Percentiles rank a stretch among this genome's conserved stretches.
Evolutionary conservation across 305 asterid species (phyloP).

Genomic region (Fraxinus sp.): DNA sequence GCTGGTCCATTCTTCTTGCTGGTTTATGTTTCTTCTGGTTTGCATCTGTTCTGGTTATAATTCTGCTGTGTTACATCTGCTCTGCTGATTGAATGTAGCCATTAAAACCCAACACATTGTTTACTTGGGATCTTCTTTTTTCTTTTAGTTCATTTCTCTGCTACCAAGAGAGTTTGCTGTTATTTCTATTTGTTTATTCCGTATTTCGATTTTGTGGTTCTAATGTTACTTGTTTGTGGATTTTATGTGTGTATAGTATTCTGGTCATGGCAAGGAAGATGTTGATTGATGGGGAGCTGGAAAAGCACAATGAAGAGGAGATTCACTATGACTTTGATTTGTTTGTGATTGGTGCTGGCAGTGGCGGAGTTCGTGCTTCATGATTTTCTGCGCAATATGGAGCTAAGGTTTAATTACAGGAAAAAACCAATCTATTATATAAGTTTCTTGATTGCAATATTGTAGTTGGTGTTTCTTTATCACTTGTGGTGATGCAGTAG

Average conservation of each 20-base stretch:
- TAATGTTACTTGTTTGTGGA: constrained; percentile 24
- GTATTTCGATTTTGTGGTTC: constrained; percentile 1
- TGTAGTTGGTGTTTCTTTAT: not conserved
- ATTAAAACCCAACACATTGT: not conserved
- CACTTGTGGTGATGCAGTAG: not conserved
- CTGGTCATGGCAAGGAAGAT: constrained; percentile 82
- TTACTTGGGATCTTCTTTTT: constrained; percentile 14
- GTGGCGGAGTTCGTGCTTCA: constrained; percentile 94
- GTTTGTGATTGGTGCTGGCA: constrained; percentile 96
- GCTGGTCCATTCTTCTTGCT: too few species aligned
- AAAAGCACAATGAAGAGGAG: constrained; percentile 42
- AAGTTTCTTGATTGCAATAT: not conserved
- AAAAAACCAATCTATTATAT: not conserved
- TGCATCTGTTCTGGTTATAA: too few species aligned
- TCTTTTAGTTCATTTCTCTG: constrained; percentile 10
- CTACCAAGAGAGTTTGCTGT: not conserved
- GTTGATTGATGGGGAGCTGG: constrained; percentile 77
- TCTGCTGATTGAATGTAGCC: too few species aligned
- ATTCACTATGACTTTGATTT: constrained; percentile 74
- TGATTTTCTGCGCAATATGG: constrained; percentile 88
- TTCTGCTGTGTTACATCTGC: too few species aligned
- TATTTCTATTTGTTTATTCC: constrained; percentile 3
- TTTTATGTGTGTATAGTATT: constrained; percentile 31
- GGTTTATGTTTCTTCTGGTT: too few species aligned
- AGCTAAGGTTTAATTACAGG: constrained; percentile 59